Conservation (phyloP, 2,329 filamentous ascomycete species). For the Epichloe gansuensis region DNA sequence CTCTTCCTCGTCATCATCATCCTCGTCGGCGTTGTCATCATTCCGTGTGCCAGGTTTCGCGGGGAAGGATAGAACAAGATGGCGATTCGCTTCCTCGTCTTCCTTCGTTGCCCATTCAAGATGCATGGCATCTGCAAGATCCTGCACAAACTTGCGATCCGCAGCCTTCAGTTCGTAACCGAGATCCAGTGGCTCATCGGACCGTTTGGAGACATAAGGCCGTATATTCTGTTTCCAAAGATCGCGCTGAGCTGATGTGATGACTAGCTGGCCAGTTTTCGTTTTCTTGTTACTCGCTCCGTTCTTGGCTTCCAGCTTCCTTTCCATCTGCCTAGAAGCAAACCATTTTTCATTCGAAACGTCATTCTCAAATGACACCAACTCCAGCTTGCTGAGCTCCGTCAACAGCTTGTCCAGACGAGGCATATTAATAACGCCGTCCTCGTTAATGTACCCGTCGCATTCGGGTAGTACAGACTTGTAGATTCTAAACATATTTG, state of each 20-base stretch:
- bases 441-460: conserved; percentile 92
- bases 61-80: conserved; percentile 39
- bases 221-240: conserved; percentile 72
- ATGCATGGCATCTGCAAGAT: conserved; percentile 55
- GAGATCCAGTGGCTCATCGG: conserved; percentile 56
- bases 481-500: conserved; percentile 95
- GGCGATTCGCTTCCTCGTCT: conserved; percentile 41
- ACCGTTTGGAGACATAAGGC: conserved; percentile 63
- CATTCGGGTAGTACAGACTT: conserved; percentile 78
- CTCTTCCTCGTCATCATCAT: conserved; percentile 37
- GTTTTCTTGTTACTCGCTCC: conserved; percentile 39
- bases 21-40: conserved; percentile 20
- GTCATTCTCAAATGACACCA: conserved; percentile 85
- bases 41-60: conserved; percentile 43
- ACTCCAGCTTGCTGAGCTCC: conserved; percentile 78
- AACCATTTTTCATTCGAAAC: conserved; percentile 85
- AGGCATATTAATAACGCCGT: conserved; percentile 78
- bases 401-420: conserved; percentile 67
- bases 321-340: conserved; percentile 67
- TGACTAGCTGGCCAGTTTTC: conserved; percentile 49
- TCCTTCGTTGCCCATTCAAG: conserved; percentile 45
- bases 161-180: conserved; percentile 60
- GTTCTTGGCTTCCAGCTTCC: conserved; percentile 45
- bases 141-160: conserved; percentile 87
- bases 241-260: conserved; percentile 69